phyloP scores from a whole-genome alignment of 176 grass and related monocot genomes.

The Paspalum notatum region DNA sequence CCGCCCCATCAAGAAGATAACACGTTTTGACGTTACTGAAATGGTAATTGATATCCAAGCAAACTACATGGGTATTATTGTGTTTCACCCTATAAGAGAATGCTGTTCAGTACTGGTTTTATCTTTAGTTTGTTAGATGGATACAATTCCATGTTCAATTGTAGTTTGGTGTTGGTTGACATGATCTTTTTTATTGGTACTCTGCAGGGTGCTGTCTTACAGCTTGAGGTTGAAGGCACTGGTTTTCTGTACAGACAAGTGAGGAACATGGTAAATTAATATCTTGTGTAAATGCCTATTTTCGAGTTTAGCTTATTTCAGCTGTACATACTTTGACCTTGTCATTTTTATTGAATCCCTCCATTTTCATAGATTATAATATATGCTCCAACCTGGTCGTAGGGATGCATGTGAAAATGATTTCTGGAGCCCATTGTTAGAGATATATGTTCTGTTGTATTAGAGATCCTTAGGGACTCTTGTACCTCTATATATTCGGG shows the following conservation, averaged over 20 bases:
- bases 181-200: conserved; percentile 36
- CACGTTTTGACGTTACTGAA: conserved; percentile 77
- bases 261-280: conserved; percentile 90
- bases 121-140: not conserved
- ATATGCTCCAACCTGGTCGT: not conserved
- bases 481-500: too few relatives aligned
- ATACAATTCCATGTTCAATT: not conserved
- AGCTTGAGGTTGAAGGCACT: conserved; percentile 89
- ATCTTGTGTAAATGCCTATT: not conserved
- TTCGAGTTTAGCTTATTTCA: conserved; percentile 19
- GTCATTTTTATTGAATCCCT: not conserved
- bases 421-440: not conserved
- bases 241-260: conserved; percentile 99
- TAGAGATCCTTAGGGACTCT: too few relatives aligned
- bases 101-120: not conserved
- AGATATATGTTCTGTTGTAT: not conserved
- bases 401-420: conserved; percentile 36
- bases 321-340: conserved; percentile 20
- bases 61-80: not conserved
- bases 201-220: conserved; percentile 74
- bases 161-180: conserved; percentile 18
- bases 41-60: conserved; percentile 51
- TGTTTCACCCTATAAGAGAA: not conserved
- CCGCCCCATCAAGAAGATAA: conserved; percentile 77
- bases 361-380: conserved; percentile 2